Evolutionary conservation across 805 yeast species (phyloP).

Genomic region (Nakazawaea laoshanensis): DNA sequence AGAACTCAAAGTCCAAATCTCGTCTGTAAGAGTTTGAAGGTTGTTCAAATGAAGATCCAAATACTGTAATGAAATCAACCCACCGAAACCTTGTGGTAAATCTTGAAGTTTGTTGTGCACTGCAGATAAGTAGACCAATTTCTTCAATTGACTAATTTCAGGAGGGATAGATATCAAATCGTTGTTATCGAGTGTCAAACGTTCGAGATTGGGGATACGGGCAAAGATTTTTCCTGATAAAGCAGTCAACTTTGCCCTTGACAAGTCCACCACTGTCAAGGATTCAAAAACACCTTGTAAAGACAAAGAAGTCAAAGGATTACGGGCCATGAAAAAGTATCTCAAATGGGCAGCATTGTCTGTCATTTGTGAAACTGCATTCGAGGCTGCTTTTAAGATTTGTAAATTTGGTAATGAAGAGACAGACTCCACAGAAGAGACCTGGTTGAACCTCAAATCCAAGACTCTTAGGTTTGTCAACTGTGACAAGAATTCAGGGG

Average conservation of each 20-base stretch:
- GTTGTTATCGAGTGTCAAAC: conserved; percentile 70
- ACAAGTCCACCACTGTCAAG: conserved; percentile 65
- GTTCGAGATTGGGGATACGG: conserved; percentile 59
- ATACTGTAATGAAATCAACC: conserved; percentile 47
- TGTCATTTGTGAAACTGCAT: conserved; percentile 62
- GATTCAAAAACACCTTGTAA: conserved; percentile 45
- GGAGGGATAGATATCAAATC: conserved; percentile 72
- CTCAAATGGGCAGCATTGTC: conserved; percentile 56
- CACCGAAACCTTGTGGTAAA: conserved; percentile 60
- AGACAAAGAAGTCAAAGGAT: conserved; percentile 70
- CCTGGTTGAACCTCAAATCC: conserved; percentile 68
- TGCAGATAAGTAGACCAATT: conserved; percentile 58
- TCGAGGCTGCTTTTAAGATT: conserved; percentile 67
- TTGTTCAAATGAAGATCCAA: conserved; percentile 84
- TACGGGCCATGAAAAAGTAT: conserved; percentile 66
- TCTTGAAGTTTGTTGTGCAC: conserved; percentile 67
- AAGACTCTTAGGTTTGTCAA: conserved; percentile 55
- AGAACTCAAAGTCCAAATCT: conserved; percentile 54
- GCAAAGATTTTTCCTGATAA: conserved; percentile 57
- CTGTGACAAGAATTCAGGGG: conserved; percentile 45
- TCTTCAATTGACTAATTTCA: conserved; percentile 50
- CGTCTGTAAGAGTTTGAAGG: conserved; percentile 57
- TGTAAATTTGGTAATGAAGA: conserved; percentile 55
- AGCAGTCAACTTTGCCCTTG: conserved; percentile 75
- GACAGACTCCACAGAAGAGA: conserved; percentile 45